These are phyloP conservation scores for Trichoderma parareesei DNA, from an alignment of 495 filamentous ascomycete species.

Conservation along the genomic window DNA sequence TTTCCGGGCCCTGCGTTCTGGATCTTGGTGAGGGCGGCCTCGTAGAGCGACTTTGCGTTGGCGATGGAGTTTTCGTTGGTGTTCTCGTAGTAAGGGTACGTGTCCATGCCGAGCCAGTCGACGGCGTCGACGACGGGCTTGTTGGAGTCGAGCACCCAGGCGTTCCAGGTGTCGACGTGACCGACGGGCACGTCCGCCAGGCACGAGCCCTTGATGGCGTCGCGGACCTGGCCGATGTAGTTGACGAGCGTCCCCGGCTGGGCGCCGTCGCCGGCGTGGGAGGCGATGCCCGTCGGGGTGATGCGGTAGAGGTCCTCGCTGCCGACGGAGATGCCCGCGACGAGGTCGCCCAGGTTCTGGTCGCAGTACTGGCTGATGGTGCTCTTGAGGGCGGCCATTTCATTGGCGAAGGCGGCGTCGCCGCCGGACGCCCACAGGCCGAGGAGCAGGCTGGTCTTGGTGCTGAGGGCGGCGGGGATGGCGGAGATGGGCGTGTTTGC, in stretches of 20 bases:
- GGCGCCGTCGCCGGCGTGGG: constrained; percentile 40
- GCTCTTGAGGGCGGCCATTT: constrained; percentile 57
- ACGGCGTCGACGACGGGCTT: constrained; percentile 55
- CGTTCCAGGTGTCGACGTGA: constrained; percentile 90
- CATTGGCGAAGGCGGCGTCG: constrained; percentile 52
- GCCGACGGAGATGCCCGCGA: constrained; percentile 83
- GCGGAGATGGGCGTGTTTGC: constrained; percentile 53
- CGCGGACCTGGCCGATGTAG: constrained; percentile 59
- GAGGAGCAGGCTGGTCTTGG: constrained; percentile 63
- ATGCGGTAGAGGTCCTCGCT: constrained; percentile 85
- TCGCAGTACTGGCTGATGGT: constrained; percentile 57
- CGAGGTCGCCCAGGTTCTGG: constrained; percentile 46
- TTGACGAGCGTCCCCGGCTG: constrained; percentile 48
- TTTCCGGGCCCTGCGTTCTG: constrained; percentile 52
- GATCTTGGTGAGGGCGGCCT: constrained; percentile 52
- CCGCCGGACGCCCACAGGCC: constrained; percentile 72
- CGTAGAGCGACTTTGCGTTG: constrained; percentile 53
- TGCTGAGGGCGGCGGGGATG: constrained; percentile 72
- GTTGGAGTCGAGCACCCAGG: constrained; percentile 70
- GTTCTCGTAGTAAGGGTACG: constrained; percentile 67
- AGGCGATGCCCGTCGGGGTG: constrained; percentile 45
- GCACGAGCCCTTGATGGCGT: constrained; percentile 48
- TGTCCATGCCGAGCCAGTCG: constrained; percentile 76
- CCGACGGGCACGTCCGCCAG: constrained; percentile 55
- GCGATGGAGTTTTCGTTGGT: constrained; percentile 58